Base-by-base conservation (phyloP, 148 eudicot genomes). In the Talinum fruticosum region DNA sequence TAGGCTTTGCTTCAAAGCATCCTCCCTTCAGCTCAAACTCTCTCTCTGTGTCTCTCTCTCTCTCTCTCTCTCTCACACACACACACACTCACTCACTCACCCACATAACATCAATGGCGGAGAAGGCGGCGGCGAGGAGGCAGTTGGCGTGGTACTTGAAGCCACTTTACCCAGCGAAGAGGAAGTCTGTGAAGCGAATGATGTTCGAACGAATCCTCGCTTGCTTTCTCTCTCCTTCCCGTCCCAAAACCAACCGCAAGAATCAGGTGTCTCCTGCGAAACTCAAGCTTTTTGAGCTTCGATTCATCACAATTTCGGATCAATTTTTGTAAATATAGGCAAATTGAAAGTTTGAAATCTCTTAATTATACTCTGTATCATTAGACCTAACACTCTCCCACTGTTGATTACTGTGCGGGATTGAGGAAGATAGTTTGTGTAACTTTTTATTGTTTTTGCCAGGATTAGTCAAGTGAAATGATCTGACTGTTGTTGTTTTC, bases 171-270 rank as follows among this genome's bases (percentile, higher is more conserved):
- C 74, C 74, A 28, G 57, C 74, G 26, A 38, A 71, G 54, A 44
- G 54, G 34, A 71, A 28, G 74, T 34, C 44, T 16, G 54, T 71
- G 18, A 71, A 71, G 29, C 74, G 74, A 26, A 71, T 71, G 57
- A 71, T 71, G 18, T 26, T 24, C 33, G 74, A 71, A 26, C 54
- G 45, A 44, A n/a, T 71, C 19, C 30, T 71, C 34, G 21, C 32
- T 24, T 28, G 13, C 74, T 71, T 71, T 24, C 10, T 36, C 29
- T 69, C 49, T 69, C 49, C 72, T 69, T 6, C n/a, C n/a, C 19
- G 21, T 6, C 12, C 10, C 45, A 1, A 19, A 45, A 68, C 10
- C 38, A 2, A n/a, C 29, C 37, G 10, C 14, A 69, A 61, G 66
- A 61, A 61, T 61, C 66, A 61, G 66, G 66, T 61, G 15, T n/a